phyloP scores from a whole-genome alignment of 495 filamentous ascomycete genomes.

The Hypomontagnella submonticulosa region DNA sequence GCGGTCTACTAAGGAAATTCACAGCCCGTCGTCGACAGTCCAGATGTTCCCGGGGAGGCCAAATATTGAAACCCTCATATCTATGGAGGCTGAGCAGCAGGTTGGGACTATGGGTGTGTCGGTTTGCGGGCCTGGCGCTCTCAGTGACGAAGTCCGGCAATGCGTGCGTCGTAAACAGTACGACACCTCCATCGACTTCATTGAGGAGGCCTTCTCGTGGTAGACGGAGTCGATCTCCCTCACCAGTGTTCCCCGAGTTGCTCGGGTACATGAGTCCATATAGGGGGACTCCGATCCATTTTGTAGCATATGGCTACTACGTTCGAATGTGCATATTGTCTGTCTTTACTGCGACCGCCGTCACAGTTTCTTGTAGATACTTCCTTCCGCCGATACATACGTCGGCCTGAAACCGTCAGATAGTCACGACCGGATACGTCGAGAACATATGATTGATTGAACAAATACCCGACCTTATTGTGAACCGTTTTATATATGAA shows the following conservation, averaged over 20 bases:
- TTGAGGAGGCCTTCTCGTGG: conserved; percentile 96
- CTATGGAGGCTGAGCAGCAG: conserved; percentile 78
- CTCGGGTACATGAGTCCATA: conserved; percentile 1
- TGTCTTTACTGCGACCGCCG: conserved; percentile 28
- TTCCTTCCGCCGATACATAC: conserved; percentile 32
- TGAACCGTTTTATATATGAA: too few relatives aligned
- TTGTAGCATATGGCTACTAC: conserved; percentile 24
- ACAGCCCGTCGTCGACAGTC: conserved; percentile 81
- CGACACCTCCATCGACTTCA: conserved; percentile 80
- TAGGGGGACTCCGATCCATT: conserved; percentile 11
- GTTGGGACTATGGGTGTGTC: conserved; percentile 86
- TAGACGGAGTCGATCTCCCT: conserved; percentile 46
- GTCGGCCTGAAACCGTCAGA: conserved; percentile 20
- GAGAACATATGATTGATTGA: conserved; percentile 29
- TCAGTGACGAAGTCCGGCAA: conserved; percentile 85
- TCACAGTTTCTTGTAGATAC: conserved; percentile 43
- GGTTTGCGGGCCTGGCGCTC: conserved; percentile 88
- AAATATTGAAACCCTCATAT: conserved; percentile 74
- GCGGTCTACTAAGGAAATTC: conserved; percentile 79
- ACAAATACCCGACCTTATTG: too few relatives aligned
- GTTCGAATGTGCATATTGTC: conserved; percentile 46
- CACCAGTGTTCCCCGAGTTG: not conserved
- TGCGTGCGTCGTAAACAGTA: conserved; percentile 75
- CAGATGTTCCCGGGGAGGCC: conserved; percentile 87
- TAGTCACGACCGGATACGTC: conserved; percentile 36